phyloP scores from a whole-genome alignment of 495 filamentous ascomycete species.

The Schizothecium vesticola region DNA sequence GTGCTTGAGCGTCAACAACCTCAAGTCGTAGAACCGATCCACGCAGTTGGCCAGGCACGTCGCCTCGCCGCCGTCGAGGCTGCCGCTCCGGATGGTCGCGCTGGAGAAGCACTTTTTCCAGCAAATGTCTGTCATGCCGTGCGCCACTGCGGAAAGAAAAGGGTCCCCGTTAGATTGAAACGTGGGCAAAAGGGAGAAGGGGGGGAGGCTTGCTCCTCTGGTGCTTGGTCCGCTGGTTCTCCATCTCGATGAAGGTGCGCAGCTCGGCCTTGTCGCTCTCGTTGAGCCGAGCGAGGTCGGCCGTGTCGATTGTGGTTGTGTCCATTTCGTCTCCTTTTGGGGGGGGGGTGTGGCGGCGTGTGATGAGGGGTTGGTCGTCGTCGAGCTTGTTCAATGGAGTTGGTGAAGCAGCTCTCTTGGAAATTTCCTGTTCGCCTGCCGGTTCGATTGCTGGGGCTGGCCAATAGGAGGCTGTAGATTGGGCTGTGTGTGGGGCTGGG shows the following conservation, averaged over 20 bases:
- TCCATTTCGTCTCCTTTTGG: conserved; percentile 47
- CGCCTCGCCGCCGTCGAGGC: conserved; percentile 71
- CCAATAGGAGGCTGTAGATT: not conserved
- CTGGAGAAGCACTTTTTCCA: conserved; percentile 82
- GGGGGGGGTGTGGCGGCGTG: not conserved
- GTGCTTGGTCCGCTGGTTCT: conserved; percentile 73
- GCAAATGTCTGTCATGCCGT: conserved; percentile 81
- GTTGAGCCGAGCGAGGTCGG: conserved; percentile 67
- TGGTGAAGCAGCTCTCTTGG: not conserved
- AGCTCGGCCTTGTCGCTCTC: conserved; percentile 83
- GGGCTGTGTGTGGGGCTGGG: not conserved
- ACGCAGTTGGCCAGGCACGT: conserved; percentile 85
- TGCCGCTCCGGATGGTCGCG: conserved; percentile 52
- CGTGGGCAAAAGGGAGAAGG: not conserved
- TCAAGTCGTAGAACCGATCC: conserved; percentile 86
- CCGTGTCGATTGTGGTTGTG: conserved; percentile 25
- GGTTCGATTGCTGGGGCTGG: not conserved
- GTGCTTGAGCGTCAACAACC: conserved; percentile 72
- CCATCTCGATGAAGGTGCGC: conserved; percentile 70
- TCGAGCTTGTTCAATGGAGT: not conserved
- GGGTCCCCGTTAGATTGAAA: not conserved
- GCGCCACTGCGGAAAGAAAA: conserved; percentile 55
- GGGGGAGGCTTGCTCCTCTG: conserved; percentile 61
- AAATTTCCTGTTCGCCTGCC: not conserved
- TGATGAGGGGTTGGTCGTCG: not conserved